These are phyloP conservation scores for grape (Vitis vinifera) DNA, from an alignment of 164 flowering plant genomes.

Conservation along the genomic window DNA sequence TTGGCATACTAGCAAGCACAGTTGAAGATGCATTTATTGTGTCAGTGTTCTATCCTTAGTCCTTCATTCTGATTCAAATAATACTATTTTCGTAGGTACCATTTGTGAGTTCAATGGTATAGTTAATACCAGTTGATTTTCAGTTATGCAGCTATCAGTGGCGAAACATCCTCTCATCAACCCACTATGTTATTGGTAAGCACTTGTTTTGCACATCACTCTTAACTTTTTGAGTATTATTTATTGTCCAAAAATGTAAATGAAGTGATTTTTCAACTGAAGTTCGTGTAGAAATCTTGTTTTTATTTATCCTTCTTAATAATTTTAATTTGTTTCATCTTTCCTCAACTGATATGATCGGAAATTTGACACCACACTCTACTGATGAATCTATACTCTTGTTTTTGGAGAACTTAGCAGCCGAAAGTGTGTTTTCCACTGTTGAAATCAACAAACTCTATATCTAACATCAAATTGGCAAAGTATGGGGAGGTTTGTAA, in stretches of 20 bases:
- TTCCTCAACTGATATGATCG: no score
- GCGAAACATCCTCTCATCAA: constrained; percentile 36
- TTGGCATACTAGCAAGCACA: constrained; percentile 84
- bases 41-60: constrained; percentile 40
- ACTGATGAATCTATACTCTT: constrained; percentile 11
- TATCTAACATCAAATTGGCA: constrained; percentile 59
- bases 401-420: constrained; percentile 34
- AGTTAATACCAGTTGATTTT: constrained; percentile 2
- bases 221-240: background rate
- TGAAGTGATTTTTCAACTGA: no score
- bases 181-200: constrained; percentile 29
- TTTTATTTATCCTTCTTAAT: no score
- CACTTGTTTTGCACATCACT: constrained; percentile 4
- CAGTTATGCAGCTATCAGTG: constrained; percentile 88
- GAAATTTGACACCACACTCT: background rate
- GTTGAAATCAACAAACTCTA: constrained; percentile 36
- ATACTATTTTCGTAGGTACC: background rate
- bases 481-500: constrained; percentile 74
- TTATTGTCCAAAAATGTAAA: background rate
- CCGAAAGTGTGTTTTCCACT: constrained; percentile 61
- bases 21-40: constrained; percentile 81
- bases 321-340: no score
- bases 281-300: no score
- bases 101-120: background rate
- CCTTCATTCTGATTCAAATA: background rate